These are phyloP conservation scores for Auriscalpium vulgare DNA, from an alignment of 768 basidiomycete species.

Conservation along the genomic window DNA sequence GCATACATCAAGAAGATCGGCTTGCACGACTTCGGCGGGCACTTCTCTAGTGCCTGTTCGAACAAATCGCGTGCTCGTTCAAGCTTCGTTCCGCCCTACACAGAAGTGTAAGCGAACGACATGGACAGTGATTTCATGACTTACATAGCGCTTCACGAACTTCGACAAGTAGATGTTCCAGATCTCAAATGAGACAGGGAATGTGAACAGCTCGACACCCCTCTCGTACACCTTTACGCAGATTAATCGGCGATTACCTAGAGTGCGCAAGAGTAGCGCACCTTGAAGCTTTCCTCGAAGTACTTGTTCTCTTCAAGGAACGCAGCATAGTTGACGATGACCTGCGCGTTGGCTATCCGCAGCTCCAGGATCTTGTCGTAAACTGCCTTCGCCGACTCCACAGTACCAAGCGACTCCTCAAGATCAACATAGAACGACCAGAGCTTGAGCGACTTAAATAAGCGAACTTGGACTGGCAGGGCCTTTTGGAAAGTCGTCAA, in stretches of 20 bases:
- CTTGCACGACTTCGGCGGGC: conserved; percentile 91
- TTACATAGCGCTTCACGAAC: conserved; percentile 92
- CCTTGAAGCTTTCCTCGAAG: conserved; percentile 98
- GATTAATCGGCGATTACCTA: neutral
- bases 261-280: conserved; percentile 19
- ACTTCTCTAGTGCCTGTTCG: conserved; percentile 95
- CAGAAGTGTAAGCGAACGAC: neutral
- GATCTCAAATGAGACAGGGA: conserved; percentile 95
- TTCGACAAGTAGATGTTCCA: conserved; percentile 99
- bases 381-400: conserved; percentile 84
- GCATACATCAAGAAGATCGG: conserved; percentile 94
- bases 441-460: conserved; percentile 96
- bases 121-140: conserved; percentile 22
- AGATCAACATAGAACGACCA: conserved; percentile 99
- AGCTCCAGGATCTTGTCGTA: conserved; percentile 97
- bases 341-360: conserved; percentile 95
- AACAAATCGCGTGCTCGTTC: conserved; percentile 97
- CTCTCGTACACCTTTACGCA: conserved; percentile 78
- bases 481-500: conserved; percentile 37
- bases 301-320: conserved; percentile 98
- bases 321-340: conserved; percentile 93
- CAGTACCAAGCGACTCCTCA: conserved; percentile 93
- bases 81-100: conserved; percentile 83
- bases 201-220: conserved; percentile 95
- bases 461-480: conserved; percentile 75